Conservation (phyloP, 169 alveolate genomes). For the Cryptosporidium andersoni region DNA sequence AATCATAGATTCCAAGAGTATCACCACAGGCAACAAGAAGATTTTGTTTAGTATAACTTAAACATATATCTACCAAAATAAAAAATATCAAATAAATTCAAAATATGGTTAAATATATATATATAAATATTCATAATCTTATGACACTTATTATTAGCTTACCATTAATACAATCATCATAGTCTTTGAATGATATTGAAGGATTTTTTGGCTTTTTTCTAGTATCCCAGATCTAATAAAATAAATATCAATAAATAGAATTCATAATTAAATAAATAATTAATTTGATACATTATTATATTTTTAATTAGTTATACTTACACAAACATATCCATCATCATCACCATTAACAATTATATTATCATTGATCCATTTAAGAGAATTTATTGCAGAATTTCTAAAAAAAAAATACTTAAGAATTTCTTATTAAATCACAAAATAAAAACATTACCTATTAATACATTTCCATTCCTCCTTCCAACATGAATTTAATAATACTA, state of each 20-base stretch:
- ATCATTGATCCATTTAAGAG: conserved; percentile 2
- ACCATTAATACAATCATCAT: conserved; percentile 68
- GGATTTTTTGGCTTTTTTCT: conserved; percentile 34
- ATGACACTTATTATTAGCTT: background rate
- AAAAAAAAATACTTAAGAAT: background rate
- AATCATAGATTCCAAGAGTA: conserved; percentile 51
- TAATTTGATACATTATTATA: background rate
- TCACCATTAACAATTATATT: conserved; percentile 34
- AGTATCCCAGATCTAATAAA: conserved; percentile 42
- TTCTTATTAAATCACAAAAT: background rate
- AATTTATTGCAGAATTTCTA: conserved; percentile 47
- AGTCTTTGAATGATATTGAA: conserved; percentile 37
- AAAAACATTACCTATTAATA: conserved; percentile 13
- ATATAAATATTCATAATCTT: background rate
- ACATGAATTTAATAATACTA: background rate
- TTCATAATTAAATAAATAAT: background rate
- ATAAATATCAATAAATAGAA: background rate
- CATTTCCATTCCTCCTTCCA: conserved; percentile 43
- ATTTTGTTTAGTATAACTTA: conserved; percentile 19
- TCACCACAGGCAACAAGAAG: conserved; percentile 36
- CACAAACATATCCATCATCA: conserved; percentile 60
- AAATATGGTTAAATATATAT: background rate
- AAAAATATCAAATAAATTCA: background rate
- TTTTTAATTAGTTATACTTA: background rate
- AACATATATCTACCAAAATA: conserved; percentile 16